A percentile compares a stretch with the other conserved stretches of the same genome.
Conservation (phyloP, 257 asterid species). For the Buddleja alternifolia region DNA sequence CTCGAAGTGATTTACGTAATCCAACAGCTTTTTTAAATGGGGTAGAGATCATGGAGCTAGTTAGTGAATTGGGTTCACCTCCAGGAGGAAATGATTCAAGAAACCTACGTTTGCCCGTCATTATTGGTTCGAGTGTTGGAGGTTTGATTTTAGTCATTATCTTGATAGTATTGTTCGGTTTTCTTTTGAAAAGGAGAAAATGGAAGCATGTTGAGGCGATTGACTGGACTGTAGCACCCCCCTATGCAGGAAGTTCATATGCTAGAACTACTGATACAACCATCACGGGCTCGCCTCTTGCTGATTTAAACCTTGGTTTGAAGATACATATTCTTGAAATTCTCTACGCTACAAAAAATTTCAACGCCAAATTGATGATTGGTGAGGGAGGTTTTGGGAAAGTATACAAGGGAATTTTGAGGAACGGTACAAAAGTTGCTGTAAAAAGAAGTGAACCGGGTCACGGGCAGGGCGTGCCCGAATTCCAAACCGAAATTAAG, state of each 20-base stretch:
- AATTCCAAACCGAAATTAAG: conserved; percentile 61
- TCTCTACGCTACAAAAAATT: conserved; percentile 48
- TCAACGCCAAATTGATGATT: conserved; percentile 39
- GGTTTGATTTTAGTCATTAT: conserved; percentile 32
- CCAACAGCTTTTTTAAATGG: conserved; percentile 54
- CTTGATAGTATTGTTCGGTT: not conserved
- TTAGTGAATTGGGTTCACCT: not conserved
- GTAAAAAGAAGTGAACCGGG: conserved; percentile 67
- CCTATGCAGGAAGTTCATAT: conserved; percentile 35
- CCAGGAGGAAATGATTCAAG: not conserved
- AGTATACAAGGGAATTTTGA: conserved; percentile 55
- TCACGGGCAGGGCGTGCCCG: conserved; percentile 52
- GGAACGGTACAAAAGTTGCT: conserved; percentile 57
- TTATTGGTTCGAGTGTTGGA: conserved; percentile 44
- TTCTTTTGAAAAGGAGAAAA: conserved; percentile 35
- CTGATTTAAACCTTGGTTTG: conserved; percentile 50
- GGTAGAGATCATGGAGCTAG: conserved; percentile 64
- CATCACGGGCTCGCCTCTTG: conserved; percentile 31
- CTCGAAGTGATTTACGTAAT: not conserved
- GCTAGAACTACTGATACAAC: conserved; percentile 36
- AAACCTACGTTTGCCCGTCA: not conserved
- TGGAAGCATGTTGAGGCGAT: conserved; percentile 25
- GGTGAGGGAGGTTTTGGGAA: conserved; percentile 77
- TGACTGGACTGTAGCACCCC: conserved; percentile 30
- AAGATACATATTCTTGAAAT: conserved; percentile 47